Base-by-base conservation (phyloP, 2,329 filamentous ascomycete species). In the Hirsutella rhossiliensis region DNA sequence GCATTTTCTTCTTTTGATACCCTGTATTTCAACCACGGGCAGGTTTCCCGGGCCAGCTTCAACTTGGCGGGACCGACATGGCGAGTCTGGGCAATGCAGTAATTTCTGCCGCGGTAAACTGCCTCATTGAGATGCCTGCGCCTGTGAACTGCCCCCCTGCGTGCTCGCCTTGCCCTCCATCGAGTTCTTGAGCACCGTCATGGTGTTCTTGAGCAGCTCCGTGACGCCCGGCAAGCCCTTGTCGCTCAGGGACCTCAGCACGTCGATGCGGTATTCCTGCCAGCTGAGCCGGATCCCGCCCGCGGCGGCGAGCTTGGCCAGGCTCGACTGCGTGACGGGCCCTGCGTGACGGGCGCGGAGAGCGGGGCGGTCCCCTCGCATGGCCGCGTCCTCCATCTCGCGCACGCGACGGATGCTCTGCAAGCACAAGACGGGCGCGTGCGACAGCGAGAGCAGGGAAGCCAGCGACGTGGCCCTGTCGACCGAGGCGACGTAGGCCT, bases 161-260 rank as follows among this genome's bases (percentile, higher is more conserved):
- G 50, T 49, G 41, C 44, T 49, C 45, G 50, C 34, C 40, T 49
- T 58, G 19, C 55, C 57, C 29, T 63, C 58, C 53, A 61, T 64
- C 30, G 64, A 62, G 47, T 67, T 75, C 62, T 78, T 80, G 52
- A 90, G 62, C 42, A 82, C 78, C 58, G 82, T 87, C 76, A 92
- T 87, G 1, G 85, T 89, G 53, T 80, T 86, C 60, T 84, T 84
- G 72, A 94, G 82, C 54, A 94, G 63, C 49, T 81, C 72, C 15
- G 75, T 73, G 28, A 90, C 70, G 0, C 87, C 87, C 11, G 61
- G 64, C 39, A 84, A 70, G 0, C 82, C 83, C 43, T 72, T 73
- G 6, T 64, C 66, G 46, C 82, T 80, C 48, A 94, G 62, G 62
- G 80, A 78, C 41, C 72, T 70, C 45, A 94, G 63, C 48, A 90